These are phyloP conservation scores for Coffea eugenioides DNA, from an alignment of 257 asterid species.

Conservation along the genomic window DNA sequence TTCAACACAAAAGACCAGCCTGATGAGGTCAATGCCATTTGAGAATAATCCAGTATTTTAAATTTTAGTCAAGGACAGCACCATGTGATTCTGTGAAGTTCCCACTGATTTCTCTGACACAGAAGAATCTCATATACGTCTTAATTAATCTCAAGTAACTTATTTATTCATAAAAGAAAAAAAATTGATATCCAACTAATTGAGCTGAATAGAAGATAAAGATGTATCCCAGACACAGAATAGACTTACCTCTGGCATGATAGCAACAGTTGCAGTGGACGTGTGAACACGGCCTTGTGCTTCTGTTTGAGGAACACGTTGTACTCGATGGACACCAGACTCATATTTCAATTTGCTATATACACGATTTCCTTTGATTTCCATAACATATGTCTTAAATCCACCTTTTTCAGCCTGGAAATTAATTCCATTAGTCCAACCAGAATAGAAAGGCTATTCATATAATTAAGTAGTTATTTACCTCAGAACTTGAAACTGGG, in stretches of 20 bases:
- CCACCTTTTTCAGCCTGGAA: constrained; percentile 85
- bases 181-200: not conserved
- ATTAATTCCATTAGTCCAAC: constrained; percentile 28
- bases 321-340: constrained; percentile 99
- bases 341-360: constrained; percentile 96
- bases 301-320: constrained; percentile 98
- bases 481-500: constrained; percentile 86
- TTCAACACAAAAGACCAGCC: too few species aligned
- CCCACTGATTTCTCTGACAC: not conserved
- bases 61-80: too few species aligned
- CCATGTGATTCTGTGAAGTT: not conserved
- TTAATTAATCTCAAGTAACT: not conserved
- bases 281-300: constrained; percentile 99
- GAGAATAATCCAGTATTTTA: too few species aligned
- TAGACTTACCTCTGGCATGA: constrained; percentile 90
- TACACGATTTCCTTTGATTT: constrained; percentile 84
- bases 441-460: constrained; percentile 7
- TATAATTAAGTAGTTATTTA: constrained; percentile 26
- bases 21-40: too few species aligned
- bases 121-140: not conserved
- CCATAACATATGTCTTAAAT: constrained; percentile 89
- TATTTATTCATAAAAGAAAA: not conserved
- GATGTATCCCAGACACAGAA: constrained; percentile 10
- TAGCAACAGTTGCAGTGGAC: constrained; percentile 97
- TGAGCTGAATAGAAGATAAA: constrained; percentile 3